A percentile compares a stretch with the other conserved stretches of the same genome.
Conservation (phyloP, 495 filamentous ascomycete genomes). For the Daldinia decipiens region DNA sequence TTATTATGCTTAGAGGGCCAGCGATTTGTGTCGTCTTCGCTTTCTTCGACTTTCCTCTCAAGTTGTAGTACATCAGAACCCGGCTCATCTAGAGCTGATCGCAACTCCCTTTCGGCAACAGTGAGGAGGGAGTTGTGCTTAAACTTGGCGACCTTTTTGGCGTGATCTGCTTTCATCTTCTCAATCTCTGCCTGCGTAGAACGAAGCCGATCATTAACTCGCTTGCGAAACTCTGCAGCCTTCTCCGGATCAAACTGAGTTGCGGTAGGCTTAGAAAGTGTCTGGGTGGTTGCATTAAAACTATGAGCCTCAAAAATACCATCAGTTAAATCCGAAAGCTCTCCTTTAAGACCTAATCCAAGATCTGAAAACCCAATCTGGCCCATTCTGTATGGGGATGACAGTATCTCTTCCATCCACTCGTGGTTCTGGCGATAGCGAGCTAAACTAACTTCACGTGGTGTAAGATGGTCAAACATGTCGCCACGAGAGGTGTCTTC, state of each 20-base stretch:
- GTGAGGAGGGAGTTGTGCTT: constrained; percentile 71
- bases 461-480: constrained; percentile 84
- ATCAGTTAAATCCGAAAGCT: constrained; percentile 80
- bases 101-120: constrained; percentile 71
- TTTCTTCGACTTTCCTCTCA: constrained; percentile 68
- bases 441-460: constrained; percentile 83
- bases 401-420: constrained; percentile 98
- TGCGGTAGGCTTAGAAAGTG: constrained; percentile 61
- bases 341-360: constrained; percentile 85
- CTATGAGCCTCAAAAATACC: constrained; percentile 72
- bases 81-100: constrained; percentile 63
- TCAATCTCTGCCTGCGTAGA: constrained; percentile 82
- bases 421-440: constrained; percentile 95
- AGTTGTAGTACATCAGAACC: constrained; percentile 70
- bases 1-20: constrained; percentile 60
- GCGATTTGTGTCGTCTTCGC: constrained; percentile 56
- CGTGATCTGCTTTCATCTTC: constrained; percentile 80
- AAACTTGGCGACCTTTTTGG: constrained; percentile 76
- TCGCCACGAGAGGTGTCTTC: constrained; percentile 89
- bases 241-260: constrained; percentile 72
- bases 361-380: constrained; percentile 90
- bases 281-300: constrained; percentile 66
- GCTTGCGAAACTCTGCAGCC: constrained; percentile 79
- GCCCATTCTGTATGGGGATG: constrained; percentile 80
- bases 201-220: constrained; percentile 70